Percentiles rank a stretch among this genome's conserved stretches.
Conservation (phyloP, 179 eudicot species). For the Amaranthus tricolor region DNA sequence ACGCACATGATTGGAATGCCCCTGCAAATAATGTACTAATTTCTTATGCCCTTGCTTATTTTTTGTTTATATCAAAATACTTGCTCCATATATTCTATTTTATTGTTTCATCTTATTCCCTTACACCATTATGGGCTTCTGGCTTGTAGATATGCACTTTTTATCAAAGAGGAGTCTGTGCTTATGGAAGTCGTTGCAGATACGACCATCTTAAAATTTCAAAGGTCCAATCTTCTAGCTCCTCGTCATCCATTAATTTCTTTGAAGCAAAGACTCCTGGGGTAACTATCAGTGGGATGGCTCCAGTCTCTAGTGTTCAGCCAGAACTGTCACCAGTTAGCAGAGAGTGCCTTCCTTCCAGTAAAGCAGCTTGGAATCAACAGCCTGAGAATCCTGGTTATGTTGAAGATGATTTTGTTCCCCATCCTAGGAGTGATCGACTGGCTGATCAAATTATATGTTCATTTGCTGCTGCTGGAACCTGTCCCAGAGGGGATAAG, state of each 20-base stretch:
- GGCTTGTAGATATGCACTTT: constrained; percentile 69
- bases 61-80: not conserved
- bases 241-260: constrained; percentile 54
- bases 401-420: constrained; percentile 31
- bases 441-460: constrained; percentile 64
- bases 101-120: constrained; percentile 4
- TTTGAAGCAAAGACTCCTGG: constrained; percentile 23
- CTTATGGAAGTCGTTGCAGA: constrained; percentile 83
- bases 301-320: constrained; percentile 30
- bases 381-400: constrained; percentile 27
- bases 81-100: not conserved
- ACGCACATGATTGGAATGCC: constrained; percentile 83
- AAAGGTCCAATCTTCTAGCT: constrained; percentile 39
- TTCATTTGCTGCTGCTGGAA: constrained; percentile 86
- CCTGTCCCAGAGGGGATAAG: constrained; percentile 75
- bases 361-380: constrained; percentile 45
- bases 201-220: constrained; percentile 77
- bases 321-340: constrained; percentile 47
- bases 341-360: constrained; percentile 31
- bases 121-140: not conserved
- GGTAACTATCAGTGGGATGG: constrained; percentile 21
- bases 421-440: constrained; percentile 35
- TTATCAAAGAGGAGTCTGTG: constrained; percentile 85
- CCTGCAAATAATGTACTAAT: constrained; percentile 67
- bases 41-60: not conserved